Conservation (phyloP, 1,284 basidiomycete genomes). For the Sanghuangporus weigelae region DNA sequence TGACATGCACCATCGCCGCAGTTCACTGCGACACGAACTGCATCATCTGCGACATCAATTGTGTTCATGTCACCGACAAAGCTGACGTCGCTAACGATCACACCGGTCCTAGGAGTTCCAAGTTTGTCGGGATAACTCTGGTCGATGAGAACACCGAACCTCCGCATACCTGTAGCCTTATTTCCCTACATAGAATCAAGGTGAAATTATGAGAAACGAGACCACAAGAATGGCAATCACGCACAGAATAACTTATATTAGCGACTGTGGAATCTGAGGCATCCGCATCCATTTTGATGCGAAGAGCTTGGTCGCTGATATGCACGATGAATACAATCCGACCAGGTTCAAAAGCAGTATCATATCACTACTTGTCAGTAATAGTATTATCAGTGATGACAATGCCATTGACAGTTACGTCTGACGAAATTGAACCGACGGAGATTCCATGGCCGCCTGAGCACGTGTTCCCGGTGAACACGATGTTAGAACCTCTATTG, state of each 20-base stretch:
- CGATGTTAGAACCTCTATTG: conserved; percentile 50
- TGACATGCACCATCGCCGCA: conserved; percentile 40
- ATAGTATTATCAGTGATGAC: conserved; percentile 42
- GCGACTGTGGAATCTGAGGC: conserved; percentile 36
- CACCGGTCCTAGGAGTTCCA: conserved; percentile 44
- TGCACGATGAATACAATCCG: background rate
- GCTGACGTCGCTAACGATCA: conserved; percentile 20
- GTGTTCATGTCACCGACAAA: conserved; percentile 29
- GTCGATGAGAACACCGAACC: conserved; percentile 41
- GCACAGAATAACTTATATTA: conserved; percentile 36
- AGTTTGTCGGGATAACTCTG: conserved; percentile 43
- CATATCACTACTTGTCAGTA: conserved; percentile 35
- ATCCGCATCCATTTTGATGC: conserved; percentile 39
- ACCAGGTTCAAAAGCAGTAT: too few relatives aligned
- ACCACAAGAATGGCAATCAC: conserved; percentile 1
- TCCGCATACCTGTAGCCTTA: conserved; percentile 32
- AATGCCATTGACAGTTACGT: conserved; percentile 36
- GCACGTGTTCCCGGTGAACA: conserved; percentile 50
- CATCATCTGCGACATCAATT: conserved; percentile 31
- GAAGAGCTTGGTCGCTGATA: background rate
- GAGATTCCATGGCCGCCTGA: conserved; percentile 56
- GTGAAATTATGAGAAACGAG: background rate
- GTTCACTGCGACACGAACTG: conserved; percentile 36
- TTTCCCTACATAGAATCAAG: conserved; percentile 32
- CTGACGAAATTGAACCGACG: conserved; percentile 53